Evolutionary conservation across 495 filamentous ascomycete genomes (phyloP).

Genomic region (Lophiotrema nucula): DNA sequence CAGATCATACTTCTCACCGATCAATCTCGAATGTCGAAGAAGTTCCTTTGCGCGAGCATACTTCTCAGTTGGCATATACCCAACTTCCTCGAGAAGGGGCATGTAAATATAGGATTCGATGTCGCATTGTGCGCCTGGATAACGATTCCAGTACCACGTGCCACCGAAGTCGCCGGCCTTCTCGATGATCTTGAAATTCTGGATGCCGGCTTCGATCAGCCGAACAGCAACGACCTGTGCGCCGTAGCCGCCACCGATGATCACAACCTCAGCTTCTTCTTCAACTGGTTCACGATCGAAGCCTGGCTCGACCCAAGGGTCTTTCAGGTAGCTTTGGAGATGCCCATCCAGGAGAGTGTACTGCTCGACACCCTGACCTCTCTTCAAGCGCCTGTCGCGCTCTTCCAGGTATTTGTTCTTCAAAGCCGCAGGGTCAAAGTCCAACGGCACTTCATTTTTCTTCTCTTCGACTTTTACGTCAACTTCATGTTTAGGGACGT

Average conservation of each 20-base stretch:
- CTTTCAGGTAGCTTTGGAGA: constrained; percentile 10
- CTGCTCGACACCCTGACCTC: constrained; percentile 17
- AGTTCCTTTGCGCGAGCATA: constrained; percentile 29
- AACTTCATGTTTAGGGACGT: neutral
- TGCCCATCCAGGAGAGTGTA: constrained; percentile 16
- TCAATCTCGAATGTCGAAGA: constrained; percentile 8
- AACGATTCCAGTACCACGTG: constrained; percentile 34
- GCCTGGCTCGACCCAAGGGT: constrained; percentile 17
- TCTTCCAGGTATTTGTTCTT: constrained; percentile 18
- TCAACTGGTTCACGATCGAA: constrained; percentile 13
- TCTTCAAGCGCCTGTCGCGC: constrained; percentile 12
- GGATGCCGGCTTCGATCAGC: constrained; percentile 18
- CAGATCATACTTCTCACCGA: constrained; percentile 23
- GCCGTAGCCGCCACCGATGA: constrained; percentile 28
- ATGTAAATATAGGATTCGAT: constrained; percentile 37
- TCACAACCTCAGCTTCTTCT: constrained; percentile 26
- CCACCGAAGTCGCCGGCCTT: constrained; percentile 36
- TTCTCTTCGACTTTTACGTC: constrained; percentile 5
- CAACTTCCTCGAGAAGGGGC: constrained; percentile 35
- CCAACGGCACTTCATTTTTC: neutral
- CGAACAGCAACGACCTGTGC: constrained; percentile 17
- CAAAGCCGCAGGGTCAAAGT: constrained; percentile 12
- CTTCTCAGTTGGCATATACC: constrained; percentile 37
- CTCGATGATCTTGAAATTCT: constrained; percentile 30
- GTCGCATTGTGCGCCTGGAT: constrained; percentile 35